A percentile compares a stretch with the other conserved stretches of the same genome.
phyloP scores from a whole-genome alignment of 352 stramenopile species.

The Phytopythium sindhum region DNA sequence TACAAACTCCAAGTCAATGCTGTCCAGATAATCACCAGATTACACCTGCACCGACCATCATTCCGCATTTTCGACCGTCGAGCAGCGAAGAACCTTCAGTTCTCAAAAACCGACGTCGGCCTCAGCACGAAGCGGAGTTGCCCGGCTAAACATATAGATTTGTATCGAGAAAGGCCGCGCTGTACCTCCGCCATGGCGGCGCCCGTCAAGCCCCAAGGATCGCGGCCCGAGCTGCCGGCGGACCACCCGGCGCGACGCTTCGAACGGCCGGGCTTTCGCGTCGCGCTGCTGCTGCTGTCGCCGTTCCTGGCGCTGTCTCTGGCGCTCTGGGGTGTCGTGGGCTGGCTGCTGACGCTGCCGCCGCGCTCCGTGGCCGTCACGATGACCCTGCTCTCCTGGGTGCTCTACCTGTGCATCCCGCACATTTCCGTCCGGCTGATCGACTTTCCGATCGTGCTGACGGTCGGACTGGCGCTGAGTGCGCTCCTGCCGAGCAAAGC shows the following conservation, averaged over 20 bases:
- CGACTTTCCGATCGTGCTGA: conserved; percentile 62
- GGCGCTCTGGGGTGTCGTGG: conserved; percentile 48
- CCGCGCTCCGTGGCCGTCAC: conserved; percentile 25
- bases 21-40: not conserved
- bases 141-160: not conserved
- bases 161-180: not conserved
- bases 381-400: conserved; percentile 27
- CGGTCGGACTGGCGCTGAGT: conserved; percentile 23
- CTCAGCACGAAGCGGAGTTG: not conserved
- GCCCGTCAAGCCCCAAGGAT: not conserved
- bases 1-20: not conserved
- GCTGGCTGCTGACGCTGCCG: conserved; percentile 46
- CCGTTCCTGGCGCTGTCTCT: conserved; percentile 50
- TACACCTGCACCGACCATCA: not conserved
- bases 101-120: not conserved
- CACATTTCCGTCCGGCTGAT: conserved; percentile 39
- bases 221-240: conserved; percentile 13
- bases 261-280: conserved; percentile 6
- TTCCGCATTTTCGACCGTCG: not conserved
- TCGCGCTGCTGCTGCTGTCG: conserved; percentile 33
- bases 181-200: not conserved
- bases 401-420: conserved; percentile 55
- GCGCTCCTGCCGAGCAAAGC: conserved; percentile 22
- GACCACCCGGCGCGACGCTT: conserved; percentile 17
- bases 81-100: not conserved